These are phyloP conservation scores for Coemansia aciculifera DNA, from an alignment of 192 early-diverging fungal species.

Conservation along the genomic window DNA sequence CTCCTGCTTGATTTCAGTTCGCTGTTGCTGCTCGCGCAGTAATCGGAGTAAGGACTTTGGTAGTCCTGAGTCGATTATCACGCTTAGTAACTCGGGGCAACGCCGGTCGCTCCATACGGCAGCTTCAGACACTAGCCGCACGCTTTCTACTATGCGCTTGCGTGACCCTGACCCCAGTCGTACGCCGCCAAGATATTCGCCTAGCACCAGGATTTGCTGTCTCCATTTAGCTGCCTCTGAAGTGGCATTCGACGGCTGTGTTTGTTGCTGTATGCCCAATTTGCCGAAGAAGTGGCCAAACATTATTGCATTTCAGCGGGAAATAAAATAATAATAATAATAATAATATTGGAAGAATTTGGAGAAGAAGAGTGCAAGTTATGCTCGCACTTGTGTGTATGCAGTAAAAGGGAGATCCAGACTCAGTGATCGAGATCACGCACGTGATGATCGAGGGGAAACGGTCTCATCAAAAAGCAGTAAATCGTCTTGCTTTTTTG, in stretches of 20 bases:
- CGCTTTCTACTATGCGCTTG: conserved; percentile 39
- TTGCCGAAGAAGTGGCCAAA: conserved; percentile 29
- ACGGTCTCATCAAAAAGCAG: too few relatives aligned
- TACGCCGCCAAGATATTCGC: conserved; percentile 19
- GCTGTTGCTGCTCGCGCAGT: conserved; percentile 5
- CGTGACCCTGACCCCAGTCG: conserved; percentile 14
- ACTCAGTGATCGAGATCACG: neutral
- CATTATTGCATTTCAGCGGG: conserved; percentile 11
- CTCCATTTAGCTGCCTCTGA: neutral
- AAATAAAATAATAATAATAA: conserved; percentile 8
- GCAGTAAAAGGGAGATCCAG: neutral
- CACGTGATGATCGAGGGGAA: neutral
- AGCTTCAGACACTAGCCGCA: conserved; percentile 41
- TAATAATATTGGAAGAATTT: neutral
- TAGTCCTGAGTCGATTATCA: conserved; percentile 35
- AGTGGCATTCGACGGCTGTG: neutral
- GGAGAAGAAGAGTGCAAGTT: neutral
- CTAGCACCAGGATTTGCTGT: conserved; percentile 20
- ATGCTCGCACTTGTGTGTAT: neutral
- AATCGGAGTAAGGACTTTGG: conserved; percentile 39
- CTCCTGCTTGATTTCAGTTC: neutral
- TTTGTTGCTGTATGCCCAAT: conserved; percentile 16
- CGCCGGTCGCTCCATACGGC: conserved; percentile 51
- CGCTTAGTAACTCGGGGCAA: conserved; percentile 40
- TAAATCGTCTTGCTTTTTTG: too few relatives aligned